These are phyloP conservation scores for Umbellularia californica DNA, from an alignment of 164 flowering plant species.

Conservation along the genomic window DNA sequence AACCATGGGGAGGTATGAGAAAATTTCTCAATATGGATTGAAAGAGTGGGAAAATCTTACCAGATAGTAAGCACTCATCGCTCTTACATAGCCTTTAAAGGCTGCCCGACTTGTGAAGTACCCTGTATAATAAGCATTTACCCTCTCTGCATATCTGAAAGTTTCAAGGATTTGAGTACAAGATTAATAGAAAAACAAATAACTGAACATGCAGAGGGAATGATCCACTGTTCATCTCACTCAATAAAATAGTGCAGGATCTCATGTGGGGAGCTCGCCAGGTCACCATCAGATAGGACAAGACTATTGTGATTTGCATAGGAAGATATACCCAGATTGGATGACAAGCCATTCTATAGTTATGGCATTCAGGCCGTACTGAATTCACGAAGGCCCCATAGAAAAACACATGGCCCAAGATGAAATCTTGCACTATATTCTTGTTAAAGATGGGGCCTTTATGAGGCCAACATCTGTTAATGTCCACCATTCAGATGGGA, in stretches of 20 bases:
- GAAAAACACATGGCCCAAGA: too few species aligned
- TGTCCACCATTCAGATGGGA: background rate
- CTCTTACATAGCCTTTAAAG: constrained; percentile 76
- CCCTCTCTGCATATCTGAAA: constrained; percentile 82
- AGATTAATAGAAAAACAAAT: background rate
- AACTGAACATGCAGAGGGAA: background rate
- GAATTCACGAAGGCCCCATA: too few species aligned
- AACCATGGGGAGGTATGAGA: background rate
- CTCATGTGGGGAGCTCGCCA: background rate
- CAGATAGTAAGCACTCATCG: constrained; percentile 85
- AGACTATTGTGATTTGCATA: background rate
- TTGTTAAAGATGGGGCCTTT: too few species aligned
- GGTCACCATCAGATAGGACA: background rate
- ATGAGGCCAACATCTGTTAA: background rate
- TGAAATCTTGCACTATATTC: too few species aligned
- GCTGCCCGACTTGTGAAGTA: constrained; percentile 91
- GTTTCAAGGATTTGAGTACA: background rate
- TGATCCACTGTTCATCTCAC: background rate
- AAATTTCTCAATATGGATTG: background rate
- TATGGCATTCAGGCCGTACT: too few species aligned
- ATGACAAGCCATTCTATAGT: too few species aligned
- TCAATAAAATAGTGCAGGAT: background rate
- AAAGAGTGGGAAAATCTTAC: constrained; percentile 27
- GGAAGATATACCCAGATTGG: too few species aligned
- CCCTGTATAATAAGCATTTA: constrained; percentile 94